phyloP scores from a whole-genome alignment of 495 filamentous ascomycete genomes.

The Penicilliopsis zonata region DNA sequence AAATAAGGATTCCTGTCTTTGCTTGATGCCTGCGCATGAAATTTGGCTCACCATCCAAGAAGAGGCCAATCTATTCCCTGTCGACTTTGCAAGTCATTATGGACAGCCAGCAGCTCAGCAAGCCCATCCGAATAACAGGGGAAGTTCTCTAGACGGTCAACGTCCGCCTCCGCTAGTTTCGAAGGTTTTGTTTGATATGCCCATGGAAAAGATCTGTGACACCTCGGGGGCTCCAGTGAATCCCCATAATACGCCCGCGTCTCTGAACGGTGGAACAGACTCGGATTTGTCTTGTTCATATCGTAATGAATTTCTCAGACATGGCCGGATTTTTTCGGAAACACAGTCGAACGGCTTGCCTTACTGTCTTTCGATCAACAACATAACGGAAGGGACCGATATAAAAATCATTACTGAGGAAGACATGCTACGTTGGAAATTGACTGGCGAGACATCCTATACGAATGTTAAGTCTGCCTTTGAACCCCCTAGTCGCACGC shows the following conservation, averaged over 20 bases:
- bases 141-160: not conserved
- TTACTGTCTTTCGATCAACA: no score
- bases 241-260: conserved; percentile 1
- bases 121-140: not conserved
- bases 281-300: not conserved
- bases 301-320: not conserved
- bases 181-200: not conserved
- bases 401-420: no score
- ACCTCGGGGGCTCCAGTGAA: not conserved
- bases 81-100: not conserved
- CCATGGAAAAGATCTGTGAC: not conserved
- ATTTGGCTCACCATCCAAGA: not conserved
- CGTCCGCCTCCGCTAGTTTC: not conserved
- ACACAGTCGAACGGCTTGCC: no score
- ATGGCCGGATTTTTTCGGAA: no score
- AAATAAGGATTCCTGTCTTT: no score
- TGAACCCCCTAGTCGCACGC: no score
- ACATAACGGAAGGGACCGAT: no score
- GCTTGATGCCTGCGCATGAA: not conserved
- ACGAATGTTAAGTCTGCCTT: no score
- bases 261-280: not conserved
- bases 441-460: no score
- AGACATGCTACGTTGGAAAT: no score
- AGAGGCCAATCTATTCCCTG: not conserved
- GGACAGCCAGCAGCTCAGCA: not conserved